Evolutionary conservation across 2,329 filamentous ascomycete species (phyloP), one percentile per base, ranked within the genome.

Genomic region (Cladosporium velox): DNA sequence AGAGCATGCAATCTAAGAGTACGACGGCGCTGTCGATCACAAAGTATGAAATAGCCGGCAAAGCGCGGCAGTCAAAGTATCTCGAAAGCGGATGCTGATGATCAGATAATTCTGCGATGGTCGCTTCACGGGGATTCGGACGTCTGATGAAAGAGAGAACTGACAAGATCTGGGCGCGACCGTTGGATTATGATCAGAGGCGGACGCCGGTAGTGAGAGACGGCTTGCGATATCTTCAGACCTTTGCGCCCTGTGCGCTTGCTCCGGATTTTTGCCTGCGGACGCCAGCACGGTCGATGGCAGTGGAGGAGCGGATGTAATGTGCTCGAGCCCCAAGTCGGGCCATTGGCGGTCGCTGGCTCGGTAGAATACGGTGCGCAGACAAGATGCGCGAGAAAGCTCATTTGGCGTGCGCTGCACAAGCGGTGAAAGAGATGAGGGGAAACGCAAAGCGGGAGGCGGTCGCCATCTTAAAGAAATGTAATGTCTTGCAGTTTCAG

Each of bases 351-450:
- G 61, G 59, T 51, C 59, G 38, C 60, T 58, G 55, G 55, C 55
- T 58, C 55, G 55, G 34, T 24, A 41, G 24, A 11, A 24, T 41
- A 58, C 12, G 55, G 14, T 59, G 41, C 41, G 28, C 28, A 55
- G 28, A n/a, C 51, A 10, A 30, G 28, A 32, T 28, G 21, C 30
- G 49, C 38, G 44, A 54, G 52, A 49, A 24, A 35, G 49, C 60
- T 54, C 60, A 55, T 52, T 63, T 41, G 30, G 60, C 21, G 41
- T 21, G 34, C 34, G 32, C 47, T 47, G 61, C 61, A 44, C 18
- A 32, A 64, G 61, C 61, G 61, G 51, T 64, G 61, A 64, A 64
- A 63, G 61, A 64, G 61, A 64, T 64, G 61, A 64, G 35, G 49
- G 15, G 21, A 52, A 41, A 38, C 15, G 15, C 18, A 21, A 18